phyloP scores from a whole-genome alignment of 2,329 filamentous ascomycete species.

The Pseudogymnoascus sp. region DNA sequence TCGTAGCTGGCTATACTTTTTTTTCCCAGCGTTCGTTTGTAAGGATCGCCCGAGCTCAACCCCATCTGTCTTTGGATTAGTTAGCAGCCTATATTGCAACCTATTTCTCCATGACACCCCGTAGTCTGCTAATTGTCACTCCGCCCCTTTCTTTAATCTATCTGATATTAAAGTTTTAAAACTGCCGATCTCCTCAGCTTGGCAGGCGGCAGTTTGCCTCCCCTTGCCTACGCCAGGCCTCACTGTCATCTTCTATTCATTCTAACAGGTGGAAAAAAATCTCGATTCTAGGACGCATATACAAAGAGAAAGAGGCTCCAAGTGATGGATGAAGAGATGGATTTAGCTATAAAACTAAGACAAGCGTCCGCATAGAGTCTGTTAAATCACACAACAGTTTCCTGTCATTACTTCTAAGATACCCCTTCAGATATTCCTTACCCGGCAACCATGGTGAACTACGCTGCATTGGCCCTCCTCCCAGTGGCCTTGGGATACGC shows the following conservation, averaged over 20 bases:
- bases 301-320: background rate
- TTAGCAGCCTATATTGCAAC: background rate
- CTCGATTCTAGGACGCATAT: background rate
- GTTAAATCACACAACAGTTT: background rate
- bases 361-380: background rate
- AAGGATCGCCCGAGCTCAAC: background rate
- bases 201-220: background rate
- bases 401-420: background rate
- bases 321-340: background rate
- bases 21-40: background rate
- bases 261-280: background rate
- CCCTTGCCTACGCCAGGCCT: background rate
- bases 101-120: background rate
- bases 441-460: background rate
- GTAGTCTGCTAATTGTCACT: background rate
- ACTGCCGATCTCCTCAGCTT: background rate
- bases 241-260: background rate
- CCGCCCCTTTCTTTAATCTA: background rate
- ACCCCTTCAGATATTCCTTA: background rate
- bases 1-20: background rate
- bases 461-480: constrained; percentile 4
- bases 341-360: background rate
- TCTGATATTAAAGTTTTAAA: constrained; percentile 1
- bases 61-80: background rate
- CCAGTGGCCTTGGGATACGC: background rate